Percentiles rank a stretch among this genome's conserved stretches.
These are phyloP conservation scores for Termitomyces eurrhizus DNA, from an alignment of 768 basidiomycete species.

Conservation along the genomic window DNA sequence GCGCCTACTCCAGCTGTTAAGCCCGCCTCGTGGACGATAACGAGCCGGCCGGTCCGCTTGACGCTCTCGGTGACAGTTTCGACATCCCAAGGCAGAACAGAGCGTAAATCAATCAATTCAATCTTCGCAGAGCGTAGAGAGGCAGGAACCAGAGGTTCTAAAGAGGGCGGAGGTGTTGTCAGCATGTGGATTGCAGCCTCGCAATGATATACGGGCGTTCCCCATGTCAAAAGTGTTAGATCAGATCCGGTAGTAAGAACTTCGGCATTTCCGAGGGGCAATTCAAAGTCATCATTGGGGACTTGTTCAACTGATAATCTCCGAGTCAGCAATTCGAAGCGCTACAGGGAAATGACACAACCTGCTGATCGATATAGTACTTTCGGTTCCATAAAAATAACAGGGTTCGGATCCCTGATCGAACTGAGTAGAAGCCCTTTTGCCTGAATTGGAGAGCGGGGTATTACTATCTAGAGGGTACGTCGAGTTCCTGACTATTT, in stretches of 20 bases:
- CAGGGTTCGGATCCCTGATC: slow-evolving; percentile 90
- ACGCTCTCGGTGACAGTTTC: slow-evolving; percentile 81
- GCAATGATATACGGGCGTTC: slow-evolving; percentile 90
- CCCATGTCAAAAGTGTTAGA: slow-evolving; percentile 89
- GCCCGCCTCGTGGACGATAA: slow-evolving; percentile 92
- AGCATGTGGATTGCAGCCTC: slow-evolving; percentile 80
- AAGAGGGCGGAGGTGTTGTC: slow-evolving; percentile 54
- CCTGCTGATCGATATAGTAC: slow-evolving; percentile 88
- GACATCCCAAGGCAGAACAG: slow-evolving; percentile 87
- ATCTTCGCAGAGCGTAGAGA: slow-evolving; percentile 66
- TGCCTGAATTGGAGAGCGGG: slow-evolving; percentile 92
- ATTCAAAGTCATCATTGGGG: slow-evolving; percentile 77
- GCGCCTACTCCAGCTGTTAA: slow-evolving; percentile 85
- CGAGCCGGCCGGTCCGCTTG: slow-evolving; percentile 75
- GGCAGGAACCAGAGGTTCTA: slow-evolving; percentile 62
- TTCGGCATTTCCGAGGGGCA: slow-evolving; percentile 85
- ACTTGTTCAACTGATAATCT: slow-evolving; percentile 76
- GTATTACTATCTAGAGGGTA: slow-evolving; percentile 68
- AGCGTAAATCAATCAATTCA: slow-evolving; percentile 88
- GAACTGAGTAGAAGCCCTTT: slow-evolving; percentile 85
- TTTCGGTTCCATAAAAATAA: slow-evolving; percentile 95
- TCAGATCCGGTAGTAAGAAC: slow-evolving; percentile 70
- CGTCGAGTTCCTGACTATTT: not conserved
- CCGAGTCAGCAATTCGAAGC: not conserved
- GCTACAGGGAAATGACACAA: slow-evolving; percentile 19